Base-by-base conservation (phyloP, 2,329 filamentous ascomycete species). In the Aspergillus transmontanensis region DNA sequence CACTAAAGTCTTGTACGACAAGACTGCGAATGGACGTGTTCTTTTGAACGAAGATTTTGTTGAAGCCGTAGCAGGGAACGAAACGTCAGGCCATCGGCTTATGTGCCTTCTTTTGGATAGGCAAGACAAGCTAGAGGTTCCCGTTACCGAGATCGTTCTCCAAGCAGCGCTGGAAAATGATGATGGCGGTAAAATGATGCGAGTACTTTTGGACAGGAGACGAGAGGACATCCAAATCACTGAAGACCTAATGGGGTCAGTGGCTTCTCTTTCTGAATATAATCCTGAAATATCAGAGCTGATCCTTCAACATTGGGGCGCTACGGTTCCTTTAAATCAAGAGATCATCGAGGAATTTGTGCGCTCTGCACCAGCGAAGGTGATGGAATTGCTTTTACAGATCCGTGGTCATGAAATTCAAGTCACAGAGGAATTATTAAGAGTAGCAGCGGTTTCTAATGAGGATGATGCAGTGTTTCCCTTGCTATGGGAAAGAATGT, bases 211-310 rank as follows among this genome's bases (percentile, higher is more conserved):
- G 6, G 36, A 41, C 6, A 19, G 36, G 36, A 41, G 36, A 41
- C 16, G 2, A 19, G 9, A 19, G 3, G 36, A 9, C 36, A 41
- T 41, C 6, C 16, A 19, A 41, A 19, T 41, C 6, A 19, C 36
- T 19, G 6, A 41, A 41, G 2, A 0, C 6, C 36, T 41, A 41
- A 19, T 41, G 36, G 0, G 1, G 6, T 0, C 0, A 3, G 7
- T 41, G 2, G 12, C 6, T 41, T 0, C 1, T 19, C 0, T 0
- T 5, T 41, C 16, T 4, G 0, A 0, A 0, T 19, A 1, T 19
- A 9, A 1, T 3, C 16, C 36, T 41, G 6, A 16, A 9, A 41
- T 19, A 41, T 6, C 6, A 19, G 19, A 16, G 7, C 16, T 19
- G 36, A 6, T 41, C 19, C 16, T 41, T 41, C 36, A 39, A 6